A percentile compares a stretch with the other conserved stretches of the same genome.
phyloP scores from a whole-genome alignment of 345 rosid genomes.

The Capsella bursapastoris region DNA sequence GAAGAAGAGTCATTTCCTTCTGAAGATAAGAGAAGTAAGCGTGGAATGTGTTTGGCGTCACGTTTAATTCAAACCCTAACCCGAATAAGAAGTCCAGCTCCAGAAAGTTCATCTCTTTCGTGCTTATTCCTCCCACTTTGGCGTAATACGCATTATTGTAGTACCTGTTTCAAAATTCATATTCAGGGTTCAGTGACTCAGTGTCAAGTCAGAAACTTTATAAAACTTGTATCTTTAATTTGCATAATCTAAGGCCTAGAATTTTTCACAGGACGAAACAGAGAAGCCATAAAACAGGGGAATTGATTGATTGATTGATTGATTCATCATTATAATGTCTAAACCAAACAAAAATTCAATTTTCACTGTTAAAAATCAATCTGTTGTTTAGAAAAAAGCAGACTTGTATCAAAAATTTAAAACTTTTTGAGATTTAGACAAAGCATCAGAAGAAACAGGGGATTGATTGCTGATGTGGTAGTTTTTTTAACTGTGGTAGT shows the following conservation, averaged over 20 bases:
- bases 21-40: constrained; percentile 70
- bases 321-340: constrained; percentile 1
- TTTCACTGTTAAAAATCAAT: not conserved
- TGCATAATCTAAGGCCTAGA: not conserved
- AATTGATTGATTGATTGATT: constrained; percentile 4
- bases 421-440: not conserved
- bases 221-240: constrained; percentile 13
- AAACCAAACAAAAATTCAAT: not conserved
- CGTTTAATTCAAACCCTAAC: constrained; percentile 74
- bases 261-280: constrained; percentile 7
- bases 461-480: not conserved
- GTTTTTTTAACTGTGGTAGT: not conserved
- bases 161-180: constrained; percentile 49
- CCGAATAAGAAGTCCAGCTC: constrained; percentile 91
- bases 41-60: constrained; percentile 77
- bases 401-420: not conserved
- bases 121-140: constrained; percentile 93
- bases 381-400: not conserved
- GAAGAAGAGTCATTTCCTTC: constrained; percentile 65
- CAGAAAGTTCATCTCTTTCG: constrained; percentile 76
- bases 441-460: constrained; percentile 28
- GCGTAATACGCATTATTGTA: constrained; percentile 95
- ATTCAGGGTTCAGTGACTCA: not conserved
- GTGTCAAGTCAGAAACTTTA: not conserved
- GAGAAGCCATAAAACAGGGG: constrained; percentile 13